Evolutionary conservation across 2,329 filamentous ascomycete genomes (phyloP), one percentile per base, ranked within the genome.

Genomic region (Cladosporium oxysporum): DNA sequence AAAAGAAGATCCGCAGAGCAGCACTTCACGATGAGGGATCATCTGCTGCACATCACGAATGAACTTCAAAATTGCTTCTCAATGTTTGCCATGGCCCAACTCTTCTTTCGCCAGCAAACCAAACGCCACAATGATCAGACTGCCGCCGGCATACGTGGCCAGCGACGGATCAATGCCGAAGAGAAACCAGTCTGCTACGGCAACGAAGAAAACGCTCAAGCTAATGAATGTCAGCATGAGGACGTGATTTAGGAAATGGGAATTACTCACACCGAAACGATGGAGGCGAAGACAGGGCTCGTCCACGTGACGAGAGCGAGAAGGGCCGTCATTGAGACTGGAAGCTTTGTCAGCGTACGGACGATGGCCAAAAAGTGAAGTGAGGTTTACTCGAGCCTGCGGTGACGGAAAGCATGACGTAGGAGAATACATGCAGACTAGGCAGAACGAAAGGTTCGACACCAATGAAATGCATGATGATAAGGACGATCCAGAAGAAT

Each of bases 221-320:
- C 69, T 71, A 59, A 47, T 8, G 12, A 11, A 26, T 8, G 10
- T 18, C n/a, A n/a, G 26, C 18, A 44, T 5, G 18, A 29, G 16
- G 14, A 18, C 14, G 18, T 2, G 18, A 26, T 18, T 10, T 21
- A 8, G 12, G 23, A 18, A 5, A 2, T 35, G 12, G 14, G 14
- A 16, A 44, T 10, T 10, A 68, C 70, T 67, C 58, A 71, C 65
- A 76, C 73, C 29, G 75, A 76, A n/a, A 73, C 73, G 67, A 76
- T 74, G 11, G 69, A 72, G 16, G 72, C 74, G 58, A 76, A 76
- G 37, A 76, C 71, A 4, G 75, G 75, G 60, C 72, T 74, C 5
- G 75, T 76, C 75, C 75, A 76, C 53, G 75, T 73, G 10, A 76
- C 75, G 18, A 76, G 69, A 1, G 75, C 68, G 29, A 71, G 71